phyloP scores from a whole-genome alignment of 192 early-diverging fungal species.

The Tieghemiomyces parasiticus region DNA sequence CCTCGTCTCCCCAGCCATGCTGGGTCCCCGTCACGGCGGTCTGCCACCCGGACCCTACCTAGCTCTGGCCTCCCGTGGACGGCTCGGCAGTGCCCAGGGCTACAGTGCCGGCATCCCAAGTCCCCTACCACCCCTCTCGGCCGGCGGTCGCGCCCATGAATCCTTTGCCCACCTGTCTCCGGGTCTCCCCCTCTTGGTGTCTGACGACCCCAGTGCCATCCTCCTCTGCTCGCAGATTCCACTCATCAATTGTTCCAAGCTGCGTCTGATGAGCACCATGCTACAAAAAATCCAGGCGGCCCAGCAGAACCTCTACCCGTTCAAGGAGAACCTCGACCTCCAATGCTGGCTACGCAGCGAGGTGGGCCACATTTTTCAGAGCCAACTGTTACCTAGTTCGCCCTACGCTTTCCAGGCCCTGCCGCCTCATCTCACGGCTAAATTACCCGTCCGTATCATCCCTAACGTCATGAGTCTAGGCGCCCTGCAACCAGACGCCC shows the following conservation, averaged over 20 bases:
- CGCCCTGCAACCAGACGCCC: not conserved
- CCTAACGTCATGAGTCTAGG: not conserved
- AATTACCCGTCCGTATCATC: not conserved
- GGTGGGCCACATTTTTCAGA: constrained; percentile 6
- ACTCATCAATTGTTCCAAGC: constrained; percentile 33
- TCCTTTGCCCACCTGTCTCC: not conserved
- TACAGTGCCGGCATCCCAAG: constrained; percentile 25
- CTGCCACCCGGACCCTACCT: too few species aligned
- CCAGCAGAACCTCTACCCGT: constrained; percentile 31
- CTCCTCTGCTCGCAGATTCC: constrained; percentile 27
- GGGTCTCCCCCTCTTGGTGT: constrained; percentile 14
- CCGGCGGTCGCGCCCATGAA: not conserved
- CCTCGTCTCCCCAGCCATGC: not conserved
- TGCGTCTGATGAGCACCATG: constrained; percentile 32
- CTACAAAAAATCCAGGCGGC: constrained; percentile 29
- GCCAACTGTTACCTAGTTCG: not conserved
- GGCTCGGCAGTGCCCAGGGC: constrained; percentile 15
- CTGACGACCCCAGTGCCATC: constrained; percentile 20
- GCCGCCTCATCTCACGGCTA: not conserved
- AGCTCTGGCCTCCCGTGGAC: constrained; percentile 25
- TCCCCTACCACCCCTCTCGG: constrained; percentile 1
- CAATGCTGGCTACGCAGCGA: constrained; percentile 15
- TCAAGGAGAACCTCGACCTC: constrained; percentile 23
- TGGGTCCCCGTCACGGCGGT: not conserved
- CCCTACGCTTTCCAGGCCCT: constrained; percentile 1